These are phyloP conservation scores for Orbilia oligospora DNA, from an alignment of 2,329 filamentous ascomycete species.

Conservation along the genomic window DNA sequence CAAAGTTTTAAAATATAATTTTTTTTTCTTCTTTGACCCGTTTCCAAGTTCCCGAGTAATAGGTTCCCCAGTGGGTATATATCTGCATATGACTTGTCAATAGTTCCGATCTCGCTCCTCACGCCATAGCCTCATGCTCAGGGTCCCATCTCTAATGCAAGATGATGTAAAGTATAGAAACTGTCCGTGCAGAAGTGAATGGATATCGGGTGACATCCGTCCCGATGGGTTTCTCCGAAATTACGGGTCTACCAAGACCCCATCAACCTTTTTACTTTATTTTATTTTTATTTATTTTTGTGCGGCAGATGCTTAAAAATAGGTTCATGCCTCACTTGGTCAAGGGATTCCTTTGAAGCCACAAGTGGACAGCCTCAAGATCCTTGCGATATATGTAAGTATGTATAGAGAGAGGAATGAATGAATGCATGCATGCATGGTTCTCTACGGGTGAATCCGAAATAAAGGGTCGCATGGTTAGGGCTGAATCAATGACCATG, in stretches of 20 bases:
- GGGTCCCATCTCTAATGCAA: conserved; percentile 5
- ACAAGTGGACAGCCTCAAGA: conserved; percentile 7
- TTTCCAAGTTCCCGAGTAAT: neutral
- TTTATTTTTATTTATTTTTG: neutral
- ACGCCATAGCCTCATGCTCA: conserved; percentile 26
- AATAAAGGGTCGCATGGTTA: conserved; percentile 26
- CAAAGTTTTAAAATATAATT: neutral
- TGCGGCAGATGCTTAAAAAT: conserved; percentile 39
- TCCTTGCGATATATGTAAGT: neutral
- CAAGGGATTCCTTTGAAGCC: neutral
- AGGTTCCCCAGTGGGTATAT: neutral
- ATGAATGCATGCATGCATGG: neutral
- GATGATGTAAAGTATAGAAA: conserved; percentile 23
- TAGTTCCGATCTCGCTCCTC: conserved; percentile 11
- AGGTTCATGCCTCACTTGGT: conserved; percentile 2
- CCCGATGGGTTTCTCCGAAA: conserved; percentile 38
- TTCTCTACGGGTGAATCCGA: conserved; percentile 12
- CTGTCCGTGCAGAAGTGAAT: neutral
- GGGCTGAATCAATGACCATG: conserved; percentile 20
- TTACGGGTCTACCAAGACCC: conserved; percentile 1
- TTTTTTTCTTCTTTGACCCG: conserved; percentile 8
- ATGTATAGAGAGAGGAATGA: neutral
- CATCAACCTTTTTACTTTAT: neutral
- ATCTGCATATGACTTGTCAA: neutral
- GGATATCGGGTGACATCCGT: conserved; percentile 2